Evolutionary conservation across 1,284 basidiomycete genomes (phyloP).

Genomic region (Neolentinus lepideus): DNA sequence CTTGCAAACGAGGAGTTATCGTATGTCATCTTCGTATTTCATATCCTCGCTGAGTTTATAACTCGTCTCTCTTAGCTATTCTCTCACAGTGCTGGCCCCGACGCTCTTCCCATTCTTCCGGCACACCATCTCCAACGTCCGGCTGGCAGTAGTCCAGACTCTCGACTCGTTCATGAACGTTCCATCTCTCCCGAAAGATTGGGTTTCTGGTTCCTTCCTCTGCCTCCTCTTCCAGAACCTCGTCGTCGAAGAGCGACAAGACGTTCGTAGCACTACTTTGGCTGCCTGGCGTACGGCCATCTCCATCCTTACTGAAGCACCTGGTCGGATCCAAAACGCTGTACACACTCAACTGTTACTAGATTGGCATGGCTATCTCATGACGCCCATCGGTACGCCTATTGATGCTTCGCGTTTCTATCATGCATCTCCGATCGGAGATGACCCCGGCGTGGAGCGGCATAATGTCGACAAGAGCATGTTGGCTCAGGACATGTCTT

Average conservation of each 20-base stretch:
- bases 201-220: constrained; percentile 78
- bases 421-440: constrained; percentile 36
- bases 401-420: constrained; percentile 75
- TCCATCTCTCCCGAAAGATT: constrained; percentile 68
- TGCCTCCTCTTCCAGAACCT: constrained; percentile 93
- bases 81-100: constrained; percentile 76
- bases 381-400: constrained; percentile 86
- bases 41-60: constrained; percentile 3
- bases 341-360: constrained; percentile 49
- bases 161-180: constrained; percentile 83
- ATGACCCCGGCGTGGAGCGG: constrained; percentile 47
- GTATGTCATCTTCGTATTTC: constrained; percentile 35
- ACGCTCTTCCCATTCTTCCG: constrained; percentile 96
- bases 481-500: constrained; percentile 84
- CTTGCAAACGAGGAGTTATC: constrained; percentile 60
- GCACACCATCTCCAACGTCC: constrained; percentile 93
- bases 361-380: constrained; percentile 84
- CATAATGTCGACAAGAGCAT: constrained; percentile 98
- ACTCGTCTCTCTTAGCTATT: constrained; percentile 40
- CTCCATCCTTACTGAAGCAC: constrained; percentile 37
- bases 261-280: constrained; percentile 80
- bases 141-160: constrained; percentile 89
- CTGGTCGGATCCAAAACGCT: constrained; percentile 43
- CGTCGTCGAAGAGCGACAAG: constrained; percentile 83
- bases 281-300: constrained; percentile 75